Percentiles rank a stretch among this genome's conserved stretches.
Conservation (phyloP, 768 basidiomycete species). For the Hypholoma fasciculare region DNA sequence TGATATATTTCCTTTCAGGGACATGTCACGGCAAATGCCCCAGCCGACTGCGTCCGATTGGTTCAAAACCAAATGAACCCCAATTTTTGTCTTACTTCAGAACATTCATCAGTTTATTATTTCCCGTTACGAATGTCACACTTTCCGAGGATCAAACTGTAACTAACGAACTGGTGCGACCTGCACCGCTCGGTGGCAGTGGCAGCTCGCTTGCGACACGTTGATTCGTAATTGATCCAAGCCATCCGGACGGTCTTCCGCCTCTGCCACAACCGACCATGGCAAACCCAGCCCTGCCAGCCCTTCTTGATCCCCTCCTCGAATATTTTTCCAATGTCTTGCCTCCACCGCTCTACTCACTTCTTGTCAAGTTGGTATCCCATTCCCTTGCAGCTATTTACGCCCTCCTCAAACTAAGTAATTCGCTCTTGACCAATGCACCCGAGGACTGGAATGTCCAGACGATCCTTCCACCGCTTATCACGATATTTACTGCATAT, state of each 20-base stretch:
- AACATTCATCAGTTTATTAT: neutral
- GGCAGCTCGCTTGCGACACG: neutral
- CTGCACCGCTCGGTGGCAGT: neutral
- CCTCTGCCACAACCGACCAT: conserved; percentile 14
- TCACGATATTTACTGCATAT: conserved; percentile 72
- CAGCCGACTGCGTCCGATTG: conserved; percentile 26
- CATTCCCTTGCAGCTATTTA: conserved; percentile 51
- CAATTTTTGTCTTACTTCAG: conserved; percentile 16
- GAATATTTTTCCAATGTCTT: conserved; percentile 53
- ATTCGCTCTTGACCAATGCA: conserved; percentile 46
- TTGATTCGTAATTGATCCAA: neutral
- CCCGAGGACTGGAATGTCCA: conserved; percentile 69
- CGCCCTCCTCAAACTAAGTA: conserved; percentile 47
- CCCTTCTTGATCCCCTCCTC: conserved; percentile 53
- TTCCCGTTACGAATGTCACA: conserved; percentile 1
- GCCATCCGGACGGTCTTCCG: neutral
- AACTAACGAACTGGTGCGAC: neutral
- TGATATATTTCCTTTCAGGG: conserved; percentile 14
- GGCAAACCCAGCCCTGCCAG: conserved; percentile 34
- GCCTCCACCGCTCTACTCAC: conserved; percentile 54
- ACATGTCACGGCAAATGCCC: conserved; percentile 17
- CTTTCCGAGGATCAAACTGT: conserved; percentile 7
- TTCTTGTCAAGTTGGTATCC: conserved; percentile 51
- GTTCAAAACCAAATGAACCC: conserved; percentile 21
- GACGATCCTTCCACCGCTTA: conserved; percentile 68